Conservation (phyloP, 352 stramenopile species). For the Phytophthora sp. region DNA sequence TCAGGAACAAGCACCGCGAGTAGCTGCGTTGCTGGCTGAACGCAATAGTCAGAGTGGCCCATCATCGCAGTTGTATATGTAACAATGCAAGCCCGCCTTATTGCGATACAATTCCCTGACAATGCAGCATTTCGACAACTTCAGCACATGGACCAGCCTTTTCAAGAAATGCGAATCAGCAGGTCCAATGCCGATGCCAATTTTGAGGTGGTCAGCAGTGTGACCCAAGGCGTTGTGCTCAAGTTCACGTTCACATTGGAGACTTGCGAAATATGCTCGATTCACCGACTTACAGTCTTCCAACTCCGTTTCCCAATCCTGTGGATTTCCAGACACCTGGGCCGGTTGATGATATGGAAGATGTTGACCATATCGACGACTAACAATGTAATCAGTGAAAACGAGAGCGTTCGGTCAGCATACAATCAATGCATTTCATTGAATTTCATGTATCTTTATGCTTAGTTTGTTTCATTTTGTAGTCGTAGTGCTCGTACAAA, state of each 20-base stretch:
- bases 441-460: background rate
- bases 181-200: constrained; percentile 1
- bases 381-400: too few relatives aligned
- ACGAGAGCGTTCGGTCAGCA: background rate
- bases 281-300: constrained; percentile 8
- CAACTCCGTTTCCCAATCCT: constrained; percentile 11
- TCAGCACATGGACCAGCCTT: constrained; percentile 6
- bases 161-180: background rate
- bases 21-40: constrained; percentile 6
- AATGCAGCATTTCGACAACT: constrained; percentile 20
- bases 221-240: background rate
- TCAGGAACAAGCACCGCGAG: constrained; percentile 7
- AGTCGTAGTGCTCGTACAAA: background rate
- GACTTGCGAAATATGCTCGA: background rate
- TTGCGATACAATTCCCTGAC: constrained; percentile 3
- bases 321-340: background rate
- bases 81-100: constrained; percentile 15
- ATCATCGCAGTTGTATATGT: constrained; percentile 5
- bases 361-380: constrained; percentile 14
- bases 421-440: background rate
- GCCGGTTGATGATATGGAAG: constrained; percentile 3
- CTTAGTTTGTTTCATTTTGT: background rate
- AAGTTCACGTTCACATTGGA: background rate
- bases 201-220: background rate
- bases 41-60: constrained; percentile 1